phyloP scores from a whole-genome alignment of 768 basidiomycete species.

The Panus rudis region DNA sequence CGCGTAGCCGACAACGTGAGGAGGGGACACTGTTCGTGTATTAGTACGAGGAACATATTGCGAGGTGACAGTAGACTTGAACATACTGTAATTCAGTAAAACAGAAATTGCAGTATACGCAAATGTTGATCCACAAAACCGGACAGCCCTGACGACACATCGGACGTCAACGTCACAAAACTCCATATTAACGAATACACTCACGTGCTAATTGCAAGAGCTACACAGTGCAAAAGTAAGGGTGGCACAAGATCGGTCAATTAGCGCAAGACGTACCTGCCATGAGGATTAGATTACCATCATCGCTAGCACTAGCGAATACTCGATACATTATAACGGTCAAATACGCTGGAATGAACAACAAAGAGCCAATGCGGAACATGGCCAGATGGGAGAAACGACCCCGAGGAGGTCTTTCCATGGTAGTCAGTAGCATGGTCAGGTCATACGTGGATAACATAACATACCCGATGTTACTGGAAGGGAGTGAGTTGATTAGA shows the following conservation, averaged over 20 bases:
- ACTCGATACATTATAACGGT: slow-evolving; percentile 66
- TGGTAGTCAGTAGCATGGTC: neutral
- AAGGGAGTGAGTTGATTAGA: slow-evolving; percentile 1
- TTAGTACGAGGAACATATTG: neutral
- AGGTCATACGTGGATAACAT: neutral
- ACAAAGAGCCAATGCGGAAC: slow-evolving; percentile 80
- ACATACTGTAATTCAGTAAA: slow-evolving; percentile 75
- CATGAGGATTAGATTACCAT: slow-evolving; percentile 80
- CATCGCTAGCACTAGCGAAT: slow-evolving; percentile 62
- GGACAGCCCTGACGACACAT: slow-evolving; percentile 66
- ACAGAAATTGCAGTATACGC: slow-evolving; percentile 88
- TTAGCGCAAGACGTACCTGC: slow-evolving; percentile 38
- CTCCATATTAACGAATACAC: slow-evolving; percentile 20
- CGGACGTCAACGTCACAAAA: neutral
- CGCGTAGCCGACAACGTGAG: slow-evolving; percentile 79
- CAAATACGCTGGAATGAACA: slow-evolving; percentile 89
- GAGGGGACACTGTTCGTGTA: slow-evolving; percentile 70
- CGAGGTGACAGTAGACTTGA: neutral
- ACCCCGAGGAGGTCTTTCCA: slow-evolving; percentile 63
- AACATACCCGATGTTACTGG: slow-evolving; percentile 31
- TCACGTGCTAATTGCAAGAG: slow-evolving; percentile 75
- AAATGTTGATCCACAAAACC: slow-evolving; percentile 86
- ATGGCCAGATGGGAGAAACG: slow-evolving; percentile 81
- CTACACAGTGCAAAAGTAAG: slow-evolving; percentile 28
- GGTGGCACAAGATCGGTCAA: neutral